Conservation (phyloP, 2,329 filamentous ascomycete genomes). For the Clathrospora elynae region DNA sequence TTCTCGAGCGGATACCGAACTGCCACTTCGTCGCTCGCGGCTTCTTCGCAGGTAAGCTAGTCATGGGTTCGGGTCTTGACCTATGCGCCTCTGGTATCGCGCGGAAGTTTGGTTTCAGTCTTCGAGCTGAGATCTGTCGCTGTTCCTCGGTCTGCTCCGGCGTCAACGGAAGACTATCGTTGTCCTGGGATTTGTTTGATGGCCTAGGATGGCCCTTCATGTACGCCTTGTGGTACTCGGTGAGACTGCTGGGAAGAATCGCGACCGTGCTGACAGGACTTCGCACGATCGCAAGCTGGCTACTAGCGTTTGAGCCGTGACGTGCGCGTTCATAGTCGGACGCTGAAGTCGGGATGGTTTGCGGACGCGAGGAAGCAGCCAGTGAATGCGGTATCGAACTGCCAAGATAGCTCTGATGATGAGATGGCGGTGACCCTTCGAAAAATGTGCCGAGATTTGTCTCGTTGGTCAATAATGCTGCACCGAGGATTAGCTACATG, state of each 20-base stretch:
- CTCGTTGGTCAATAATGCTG: constrained; percentile 61
- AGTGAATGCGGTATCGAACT: constrained; percentile 43
- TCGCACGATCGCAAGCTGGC: constrained; percentile 46
- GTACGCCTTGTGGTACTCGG: constrained; percentile 86
- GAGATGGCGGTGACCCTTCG: constrained; percentile 61
- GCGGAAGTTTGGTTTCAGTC: constrained; percentile 83
- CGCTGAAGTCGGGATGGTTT: constrained; percentile 33
- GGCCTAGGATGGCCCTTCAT: constrained; percentile 69
- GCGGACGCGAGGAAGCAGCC: constrained; percentile 40
- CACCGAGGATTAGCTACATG: constrained; percentile 21
- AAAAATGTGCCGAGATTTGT: constrained; percentile 60
- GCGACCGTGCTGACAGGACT: constrained; percentile 76
- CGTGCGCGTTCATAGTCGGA: constrained; percentile 49
- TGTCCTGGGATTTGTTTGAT: constrained; percentile 24
- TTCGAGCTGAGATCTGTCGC: constrained; percentile 77
- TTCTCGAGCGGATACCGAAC: constrained; percentile 93
- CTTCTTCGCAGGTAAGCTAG: constrained; percentile 67
- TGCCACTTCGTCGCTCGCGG: constrained; percentile 90
- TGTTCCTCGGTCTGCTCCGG: constrained; percentile 59
- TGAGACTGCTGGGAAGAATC: constrained; percentile 87
- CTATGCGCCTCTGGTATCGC: constrained; percentile 64
- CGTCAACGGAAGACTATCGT: constrained; percentile 47
- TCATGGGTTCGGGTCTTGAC: constrained; percentile 61
- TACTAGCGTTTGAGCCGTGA: constrained; percentile 52
- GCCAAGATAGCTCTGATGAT: constrained; percentile 45